Conservation (phyloP, 179 eudicot species). For the Corrigiola litoralis region DNA sequence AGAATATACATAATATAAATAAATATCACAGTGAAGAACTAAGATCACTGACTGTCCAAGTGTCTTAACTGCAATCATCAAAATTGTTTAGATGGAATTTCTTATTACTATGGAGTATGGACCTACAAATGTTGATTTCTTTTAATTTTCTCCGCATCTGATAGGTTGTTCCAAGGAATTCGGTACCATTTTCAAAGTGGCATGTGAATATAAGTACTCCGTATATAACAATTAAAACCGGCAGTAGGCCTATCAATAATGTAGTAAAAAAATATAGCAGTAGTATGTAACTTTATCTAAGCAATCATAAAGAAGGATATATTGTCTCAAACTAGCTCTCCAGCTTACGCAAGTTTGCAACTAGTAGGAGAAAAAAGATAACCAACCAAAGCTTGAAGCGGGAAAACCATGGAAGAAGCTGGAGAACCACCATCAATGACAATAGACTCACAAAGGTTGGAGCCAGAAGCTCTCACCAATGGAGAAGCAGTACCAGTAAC, state of each 20-base stretch:
- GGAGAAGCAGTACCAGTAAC: conserved; percentile 31
- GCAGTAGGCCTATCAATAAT: conserved; percentile 16
- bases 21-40: neutral
- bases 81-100: neutral
- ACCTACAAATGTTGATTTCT: neutral
- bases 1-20: neutral
- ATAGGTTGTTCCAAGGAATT: conserved; percentile 30
- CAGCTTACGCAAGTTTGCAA: neutral
- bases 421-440: conserved; percentile 12
- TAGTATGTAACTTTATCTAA: conserved; percentile 6
- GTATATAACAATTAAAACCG: neutral
- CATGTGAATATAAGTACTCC: neutral
- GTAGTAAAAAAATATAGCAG: conserved; percentile 1
- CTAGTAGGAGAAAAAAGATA: neutral
- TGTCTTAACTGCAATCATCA: conserved; percentile 14
- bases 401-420: conserved; percentile 1
- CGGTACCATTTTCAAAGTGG: conserved; percentile 20
- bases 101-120: neutral
- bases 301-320: conserved; percentile 9
- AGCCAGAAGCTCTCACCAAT: conserved; percentile 20
- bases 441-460: conserved; percentile 13
- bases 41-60: conserved; percentile 6
- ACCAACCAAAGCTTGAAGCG: conserved; percentile 14
- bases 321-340: neutral
- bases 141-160: conserved; percentile 22